phyloP scores from a whole-genome alignment of 2,329 filamentous ascomycete genomes.

The Colletotrichum chlorophyti region DNA sequence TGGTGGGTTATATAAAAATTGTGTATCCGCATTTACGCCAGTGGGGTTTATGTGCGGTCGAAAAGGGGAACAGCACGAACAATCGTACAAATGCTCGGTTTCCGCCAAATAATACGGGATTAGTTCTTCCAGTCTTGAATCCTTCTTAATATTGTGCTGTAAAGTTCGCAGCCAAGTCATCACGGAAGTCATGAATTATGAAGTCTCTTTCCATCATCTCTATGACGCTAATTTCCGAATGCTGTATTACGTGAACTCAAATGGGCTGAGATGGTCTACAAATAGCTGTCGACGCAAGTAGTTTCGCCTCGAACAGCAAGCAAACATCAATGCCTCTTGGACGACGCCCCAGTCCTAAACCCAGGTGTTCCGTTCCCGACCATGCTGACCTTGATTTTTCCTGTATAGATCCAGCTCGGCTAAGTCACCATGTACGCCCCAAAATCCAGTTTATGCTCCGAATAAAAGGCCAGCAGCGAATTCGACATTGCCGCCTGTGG shows the following conservation, averaged over 20 bases:
- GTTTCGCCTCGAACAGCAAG: background rate
- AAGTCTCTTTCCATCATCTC: no score
- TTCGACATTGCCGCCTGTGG: constrained; percentile 85
- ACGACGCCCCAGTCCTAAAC: background rate
- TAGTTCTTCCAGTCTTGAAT: no score
- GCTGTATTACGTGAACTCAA: background rate
- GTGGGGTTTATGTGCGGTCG: background rate
- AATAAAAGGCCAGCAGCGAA: constrained; percentile 85
- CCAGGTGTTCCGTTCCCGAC: background rate
- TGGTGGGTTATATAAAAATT: constrained; percentile 7
- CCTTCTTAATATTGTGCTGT: no score
- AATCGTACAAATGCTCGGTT: no score
- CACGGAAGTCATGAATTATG: background rate
- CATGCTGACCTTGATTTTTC: constrained; percentile 1
- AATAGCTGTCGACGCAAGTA: background rate
- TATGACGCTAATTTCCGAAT: background rate
- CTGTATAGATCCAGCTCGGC: no score
- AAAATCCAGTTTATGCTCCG: constrained; percentile 43
- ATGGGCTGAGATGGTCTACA: constrained; percentile 1
- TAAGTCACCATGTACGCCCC: background rate
- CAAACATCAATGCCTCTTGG: constrained; percentile 14
- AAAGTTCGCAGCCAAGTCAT: no score
- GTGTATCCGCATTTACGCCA: background rate
- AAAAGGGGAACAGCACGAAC: background rate
- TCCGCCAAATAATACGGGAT: no score